Evolutionary conservation across 352 stramenopile genomes (phyloP), one percentile per base, ranked within the genome.

Genomic region (Pythium monospermum): DNA sequence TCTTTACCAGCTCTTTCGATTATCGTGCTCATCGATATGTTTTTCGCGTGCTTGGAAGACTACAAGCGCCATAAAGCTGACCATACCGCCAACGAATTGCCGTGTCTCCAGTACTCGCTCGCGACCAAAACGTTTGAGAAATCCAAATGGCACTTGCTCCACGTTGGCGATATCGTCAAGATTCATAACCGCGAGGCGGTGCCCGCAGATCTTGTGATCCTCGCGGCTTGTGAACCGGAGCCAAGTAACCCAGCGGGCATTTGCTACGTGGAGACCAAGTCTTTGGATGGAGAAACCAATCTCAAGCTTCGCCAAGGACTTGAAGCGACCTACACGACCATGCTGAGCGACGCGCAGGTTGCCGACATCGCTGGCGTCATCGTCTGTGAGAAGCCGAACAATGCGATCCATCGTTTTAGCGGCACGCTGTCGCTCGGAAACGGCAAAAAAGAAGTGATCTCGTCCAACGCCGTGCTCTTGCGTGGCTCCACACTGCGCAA

Each of bases 281-380:
- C 85, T 11, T 69, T 97, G n/a, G 90, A 97, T 52, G 90, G 90
- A 27, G 90, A 97, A 59, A 97, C 90, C 5, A 97, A 97, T 49
- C 61, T 98, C 6, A 98, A 98, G 69, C 73, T 96, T 0, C 68
- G 89, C 21, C 75, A 95, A 44, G 84, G 80, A 25, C 52, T 94
- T 0, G 83, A 94, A 36, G 67, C 62, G 7, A 89, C 82, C 42
- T 94, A 94, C 59, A 86, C 81, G 22, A 61, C 30, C 21, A 28
- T 94, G n/a, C 42, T 73, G 6, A 69, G 13, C 26, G 81, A 90
- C 47, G 68, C 68, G 0, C 52, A 71, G 0, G 59, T 94, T 0
- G 76, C 54, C 0, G 58, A 78, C n/a, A 26, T 94, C 16, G 45
- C 67, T 5, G 83, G 83, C 7, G 68, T 77, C 4, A 57, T 94